A percentile compares a stretch with the other conserved stretches of the same genome.
Evolutionary conservation across 1,139 yeast genomes (phyloP).

Genomic region (Kazachstania sp.): DNA sequence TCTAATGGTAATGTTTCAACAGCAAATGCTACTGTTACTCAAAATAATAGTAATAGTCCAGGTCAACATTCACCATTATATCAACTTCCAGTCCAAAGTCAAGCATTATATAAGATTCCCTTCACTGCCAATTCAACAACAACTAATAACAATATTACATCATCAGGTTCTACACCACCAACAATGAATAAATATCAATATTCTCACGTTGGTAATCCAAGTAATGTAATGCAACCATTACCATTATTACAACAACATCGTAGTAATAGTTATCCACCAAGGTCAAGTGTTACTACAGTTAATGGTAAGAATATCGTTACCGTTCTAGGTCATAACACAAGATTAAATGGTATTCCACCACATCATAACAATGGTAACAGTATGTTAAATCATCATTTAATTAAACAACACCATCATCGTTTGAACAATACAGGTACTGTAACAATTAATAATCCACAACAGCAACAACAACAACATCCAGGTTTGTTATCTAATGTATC

Average conservation of each 20-base stretch:
- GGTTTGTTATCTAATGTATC: neutral
- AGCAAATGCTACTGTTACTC: neutral
- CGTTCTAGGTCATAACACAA: neutral
- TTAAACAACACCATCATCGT: neutral
- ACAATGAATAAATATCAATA: neutral
- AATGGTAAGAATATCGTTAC: conserved; percentile 3
- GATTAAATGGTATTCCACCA: neutral
- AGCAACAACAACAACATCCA: neutral
- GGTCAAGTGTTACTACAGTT: conserved; percentile 2
- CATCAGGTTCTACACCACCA: neutral
- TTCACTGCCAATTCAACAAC: neutral
- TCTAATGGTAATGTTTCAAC: neutral
- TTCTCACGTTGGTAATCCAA: neutral
- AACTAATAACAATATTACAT: no score
- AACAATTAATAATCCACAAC: neutral
- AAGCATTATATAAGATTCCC: neutral
- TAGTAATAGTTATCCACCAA: neutral
- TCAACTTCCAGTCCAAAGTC: neutral
- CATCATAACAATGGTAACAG: neutral
- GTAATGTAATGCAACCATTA: neutral
- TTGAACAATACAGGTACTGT: neutral
- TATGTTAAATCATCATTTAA: neutral
- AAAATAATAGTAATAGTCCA: neutral
- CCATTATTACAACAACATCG: neutral
- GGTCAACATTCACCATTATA: neutral